Percentiles rank a stretch among this genome's conserved stretches.
Conservation (phyloP, 495 filamentous ascomycete genomes). For the Jackrogersella minutella region DNA sequence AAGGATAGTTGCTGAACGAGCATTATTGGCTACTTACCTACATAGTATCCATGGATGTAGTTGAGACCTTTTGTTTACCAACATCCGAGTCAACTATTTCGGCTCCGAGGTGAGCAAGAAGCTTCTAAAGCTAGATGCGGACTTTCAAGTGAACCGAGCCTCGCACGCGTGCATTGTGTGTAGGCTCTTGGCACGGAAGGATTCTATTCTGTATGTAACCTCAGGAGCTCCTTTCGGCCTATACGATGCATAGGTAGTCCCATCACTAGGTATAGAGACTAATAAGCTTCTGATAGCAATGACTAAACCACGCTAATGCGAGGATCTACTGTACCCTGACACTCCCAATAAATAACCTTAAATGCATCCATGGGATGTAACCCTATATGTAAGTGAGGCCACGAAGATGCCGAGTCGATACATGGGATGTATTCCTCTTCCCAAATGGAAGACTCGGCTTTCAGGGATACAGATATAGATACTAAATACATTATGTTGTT, state of each 20-base stretch:
- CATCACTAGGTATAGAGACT: too few relatives aligned
- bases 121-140: conserved; percentile 1
- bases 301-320: conserved; percentile 7
- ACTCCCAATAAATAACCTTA: conserved; percentile 1
- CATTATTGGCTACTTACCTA: conserved; percentile 1
- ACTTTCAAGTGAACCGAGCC: background rate
- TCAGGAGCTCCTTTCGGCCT: background rate
- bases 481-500: too few relatives aligned
- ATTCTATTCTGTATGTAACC: conserved; percentile 1
- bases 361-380: background rate
- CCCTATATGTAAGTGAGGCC: background rate
- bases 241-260: too few relatives aligned
- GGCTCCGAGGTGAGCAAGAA: background rate
- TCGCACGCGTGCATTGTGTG: background rate
- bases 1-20: too few relatives aligned
- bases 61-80: background rate
- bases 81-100: background rate
- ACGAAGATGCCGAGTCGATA: background rate
- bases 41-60: too few relatives aligned
- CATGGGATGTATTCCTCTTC: background rate
- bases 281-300: background rate
- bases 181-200: conserved; percentile 1
- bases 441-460: background rate
- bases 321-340: background rate
- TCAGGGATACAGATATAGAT: too few relatives aligned